phyloP scores from a whole-genome alignment of 2,329 filamentous ascomycete species.

The Talaromyces albobiverticillius region DNA sequence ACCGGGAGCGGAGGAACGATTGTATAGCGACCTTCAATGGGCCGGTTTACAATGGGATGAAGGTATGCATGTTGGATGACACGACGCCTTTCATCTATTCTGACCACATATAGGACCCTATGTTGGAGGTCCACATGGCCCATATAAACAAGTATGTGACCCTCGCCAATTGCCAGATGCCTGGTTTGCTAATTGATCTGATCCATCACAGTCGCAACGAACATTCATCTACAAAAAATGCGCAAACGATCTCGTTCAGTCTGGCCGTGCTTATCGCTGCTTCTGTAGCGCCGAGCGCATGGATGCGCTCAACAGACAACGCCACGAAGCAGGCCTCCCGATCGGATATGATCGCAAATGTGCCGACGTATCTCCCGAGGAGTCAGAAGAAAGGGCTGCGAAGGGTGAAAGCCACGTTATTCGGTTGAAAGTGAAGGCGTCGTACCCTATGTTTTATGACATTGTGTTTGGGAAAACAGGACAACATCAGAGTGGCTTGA shows the following conservation, averaged over 20 bases:
- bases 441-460: slow-evolving; percentile 68
- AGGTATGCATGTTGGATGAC: slow-evolving; percentile 48
- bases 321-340: slow-evolving; percentile 57
- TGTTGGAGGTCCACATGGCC: slow-evolving; percentile 75
- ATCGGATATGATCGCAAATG: slow-evolving; percentile 73
- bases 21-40: slow-evolving; percentile 82
- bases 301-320: slow-evolving; percentile 62
- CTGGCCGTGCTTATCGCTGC: slow-evolving; percentile 81
- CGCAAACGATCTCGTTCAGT: slow-evolving; percentile 64
- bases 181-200: slow-evolving; percentile 15
- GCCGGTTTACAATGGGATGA: slow-evolving; percentile 91
- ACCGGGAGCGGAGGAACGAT: slow-evolving; percentile 69
- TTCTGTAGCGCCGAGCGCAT: slow-evolving; percentile 79
- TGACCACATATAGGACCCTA: slow-evolving; percentile 61
- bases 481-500: slow-evolving; percentile 44
- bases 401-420: slow-evolving; percentile 72
- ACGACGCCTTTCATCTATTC: neutral
- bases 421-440: slow-evolving; percentile 67
- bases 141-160: slow-evolving; percentile 70
- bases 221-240: slow-evolving; percentile 69
- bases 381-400: slow-evolving; percentile 68
- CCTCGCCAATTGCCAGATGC: neutral
- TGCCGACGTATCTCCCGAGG: slow-evolving; percentile 59
- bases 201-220: slow-evolving; percentile 67
- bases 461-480: slow-evolving; percentile 68